phyloP scores from a whole-genome alignment of 768 basidiomycete species.

The Auricularia heimuer region DNA sequence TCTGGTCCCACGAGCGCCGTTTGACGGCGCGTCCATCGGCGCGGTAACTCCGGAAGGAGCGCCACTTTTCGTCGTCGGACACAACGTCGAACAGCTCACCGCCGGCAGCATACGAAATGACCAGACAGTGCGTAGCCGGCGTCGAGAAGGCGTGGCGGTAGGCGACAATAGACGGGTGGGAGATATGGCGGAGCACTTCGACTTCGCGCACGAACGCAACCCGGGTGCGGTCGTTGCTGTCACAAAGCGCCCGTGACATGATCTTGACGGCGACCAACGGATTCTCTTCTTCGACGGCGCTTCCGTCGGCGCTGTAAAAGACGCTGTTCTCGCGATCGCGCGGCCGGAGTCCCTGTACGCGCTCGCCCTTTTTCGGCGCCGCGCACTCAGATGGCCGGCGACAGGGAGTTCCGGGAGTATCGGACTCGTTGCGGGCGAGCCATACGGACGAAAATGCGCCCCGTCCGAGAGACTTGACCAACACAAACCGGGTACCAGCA shows the following conservation, averaged over 20 bases:
- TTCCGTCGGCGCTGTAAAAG: conserved; percentile 25
- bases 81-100: conserved; percentile 77
- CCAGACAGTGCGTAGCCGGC: conserved; percentile 62
- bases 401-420: not conserved
- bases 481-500: conserved; percentile 10
- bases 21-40: not conserved
- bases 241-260: conserved; percentile 33
- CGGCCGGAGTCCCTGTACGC: conserved; percentile 14
- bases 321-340: conserved; percentile 2
- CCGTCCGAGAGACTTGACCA: conserved; percentile 49
- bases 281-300: conserved; percentile 12
- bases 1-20: not conserved
- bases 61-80: conserved; percentile 35
- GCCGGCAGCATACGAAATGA: conserved; percentile 65
- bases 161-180: conserved; percentile 70
- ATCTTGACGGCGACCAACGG: conserved; percentile 47
- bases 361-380: conserved; percentile 13
- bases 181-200: conserved; percentile 75
- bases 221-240: conserved; percentile 58
- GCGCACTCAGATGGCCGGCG: conserved; percentile 7
- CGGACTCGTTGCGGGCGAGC: conserved; percentile 46
- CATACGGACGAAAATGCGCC: conserved; percentile 72
- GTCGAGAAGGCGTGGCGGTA: conserved; percentile 65
- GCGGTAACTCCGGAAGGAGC: conserved; percentile 17
- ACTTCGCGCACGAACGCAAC: conserved; percentile 77